Evolutionary conservation across 768 basidiomycete genomes (phyloP).

Genomic region (Paxillus involutus): DNA sequence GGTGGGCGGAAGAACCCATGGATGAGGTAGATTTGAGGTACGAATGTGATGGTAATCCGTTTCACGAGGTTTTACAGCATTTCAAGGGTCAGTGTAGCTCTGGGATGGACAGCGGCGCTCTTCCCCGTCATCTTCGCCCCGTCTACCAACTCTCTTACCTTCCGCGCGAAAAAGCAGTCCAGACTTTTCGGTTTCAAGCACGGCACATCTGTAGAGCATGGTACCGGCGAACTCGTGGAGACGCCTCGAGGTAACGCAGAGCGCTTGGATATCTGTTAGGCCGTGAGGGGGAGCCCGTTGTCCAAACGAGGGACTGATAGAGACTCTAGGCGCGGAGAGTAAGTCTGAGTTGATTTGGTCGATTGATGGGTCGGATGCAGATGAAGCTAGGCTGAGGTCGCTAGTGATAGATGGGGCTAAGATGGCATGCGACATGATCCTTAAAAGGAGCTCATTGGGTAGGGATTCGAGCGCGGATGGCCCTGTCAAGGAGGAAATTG

Average conservation of each 20-base stretch:
- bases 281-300: slow-evolving; percentile 5
- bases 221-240: slow-evolving; percentile 32
- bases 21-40: slow-evolving; percentile 2
- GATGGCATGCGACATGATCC: slow-evolving; percentile 3
- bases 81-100: slow-evolving; percentile 3
- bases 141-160: slow-evolving; percentile 15
- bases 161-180: slow-evolving; percentile 37
- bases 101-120: background rate
- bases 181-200: slow-evolving; percentile 31
- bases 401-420: background rate
- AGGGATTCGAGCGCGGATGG: background rate
- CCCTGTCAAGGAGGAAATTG: background rate
- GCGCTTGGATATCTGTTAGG: slow-evolving; percentile 17
- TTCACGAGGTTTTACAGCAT: slow-evolving; percentile 36
- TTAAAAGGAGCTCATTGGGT: slow-evolving; percentile 1
- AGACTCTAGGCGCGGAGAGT: background rate
- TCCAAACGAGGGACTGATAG: background rate
- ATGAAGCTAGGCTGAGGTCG: background rate
- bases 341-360: background rate
- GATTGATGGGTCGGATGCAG: background rate
- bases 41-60: slow-evolving; percentile 35
- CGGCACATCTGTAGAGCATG: slow-evolving; percentile 40
- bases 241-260: slow-evolving; percentile 20
- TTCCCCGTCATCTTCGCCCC: background rate
- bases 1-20: slow-evolving; percentile 7